phyloP scores from a whole-genome alignment of 768 basidiomycete genomes.

The Boletellus ananiceps region DNA sequence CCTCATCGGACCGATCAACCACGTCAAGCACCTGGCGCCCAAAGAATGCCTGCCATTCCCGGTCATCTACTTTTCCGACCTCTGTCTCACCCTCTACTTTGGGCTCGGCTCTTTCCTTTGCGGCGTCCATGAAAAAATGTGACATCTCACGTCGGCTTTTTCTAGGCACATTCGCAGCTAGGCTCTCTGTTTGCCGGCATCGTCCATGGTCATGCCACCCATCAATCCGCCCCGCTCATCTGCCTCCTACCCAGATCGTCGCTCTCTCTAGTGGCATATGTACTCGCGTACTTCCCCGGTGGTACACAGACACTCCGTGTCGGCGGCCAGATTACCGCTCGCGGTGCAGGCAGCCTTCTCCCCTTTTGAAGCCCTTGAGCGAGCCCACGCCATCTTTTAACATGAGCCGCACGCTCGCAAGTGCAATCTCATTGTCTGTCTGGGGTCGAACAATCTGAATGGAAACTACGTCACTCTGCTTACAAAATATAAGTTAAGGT shows the following conservation, averaged over 20 bases:
- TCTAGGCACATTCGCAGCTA: conserved; percentile 75
- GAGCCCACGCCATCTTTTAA: too few relatives aligned
- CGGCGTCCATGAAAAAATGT: background rate
- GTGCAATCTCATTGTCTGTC: too few relatives aligned
- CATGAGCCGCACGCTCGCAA: too few relatives aligned
- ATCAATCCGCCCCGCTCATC: background rate
- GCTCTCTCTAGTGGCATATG: conserved; percentile 84
- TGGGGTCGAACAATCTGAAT: too few relatives aligned
- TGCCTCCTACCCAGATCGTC: conserved; percentile 48
- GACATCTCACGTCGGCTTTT: background rate
- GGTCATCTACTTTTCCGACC: conserved; percentile 72
- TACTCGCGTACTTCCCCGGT: conserved; percentile 94
- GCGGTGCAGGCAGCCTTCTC: conserved; percentile 78
- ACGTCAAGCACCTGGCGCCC: conserved; percentile 82
- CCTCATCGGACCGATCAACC: conserved; percentile 87
- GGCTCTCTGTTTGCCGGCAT: conserved; percentile 81
- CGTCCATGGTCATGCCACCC: conserved; percentile 46
- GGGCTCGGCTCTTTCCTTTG: conserved; percentile 55
- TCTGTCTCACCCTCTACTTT: conserved; percentile 88
- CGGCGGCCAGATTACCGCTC: conserved; percentile 74
- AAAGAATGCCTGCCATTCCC: conserved; percentile 84
- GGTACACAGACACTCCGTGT: conserved; percentile 76
- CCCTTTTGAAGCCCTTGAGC: conserved; percentile 49
- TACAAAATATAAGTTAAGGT: too few relatives aligned
- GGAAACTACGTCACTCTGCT: too few relatives aligned